Evolutionary conservation across 2,329 filamentous ascomycete species (phyloP).

Genomic region (Aspergillus vadensis): DNA sequence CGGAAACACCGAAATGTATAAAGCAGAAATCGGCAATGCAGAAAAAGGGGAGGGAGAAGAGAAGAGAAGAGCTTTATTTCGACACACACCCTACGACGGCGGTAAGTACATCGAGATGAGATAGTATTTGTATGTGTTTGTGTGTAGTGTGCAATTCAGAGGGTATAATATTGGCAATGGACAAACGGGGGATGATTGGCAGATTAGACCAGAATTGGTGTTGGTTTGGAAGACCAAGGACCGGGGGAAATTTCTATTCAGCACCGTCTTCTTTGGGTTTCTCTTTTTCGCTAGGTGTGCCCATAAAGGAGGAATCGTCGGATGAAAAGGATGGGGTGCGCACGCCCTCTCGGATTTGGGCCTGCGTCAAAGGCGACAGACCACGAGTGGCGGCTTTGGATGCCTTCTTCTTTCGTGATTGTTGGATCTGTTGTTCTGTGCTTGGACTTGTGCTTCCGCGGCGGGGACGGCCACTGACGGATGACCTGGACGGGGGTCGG

Average conservation of each 20-base stretch:
- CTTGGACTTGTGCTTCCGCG: slow-evolving; percentile 37
- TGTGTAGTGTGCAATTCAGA: background rate
- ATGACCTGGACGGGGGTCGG: slow-evolving; percentile 37
- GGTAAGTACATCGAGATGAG: slow-evolving; percentile 5
- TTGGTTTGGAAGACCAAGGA: background rate
- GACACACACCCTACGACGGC: background rate
- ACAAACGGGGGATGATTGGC: background rate
- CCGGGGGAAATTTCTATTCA: slow-evolving; percentile 13
- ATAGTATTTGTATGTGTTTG: background rate
- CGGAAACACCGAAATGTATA: background rate
- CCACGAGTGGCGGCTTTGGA: slow-evolving; percentile 34
- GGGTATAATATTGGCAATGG: slow-evolving; percentile 15
- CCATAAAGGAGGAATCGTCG: slow-evolving; percentile 35
- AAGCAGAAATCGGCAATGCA: background rate
- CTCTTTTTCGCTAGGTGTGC: slow-evolving; percentile 24
- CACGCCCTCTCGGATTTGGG: slow-evolving; percentile 40
- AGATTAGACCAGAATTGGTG: slow-evolving; percentile 2
- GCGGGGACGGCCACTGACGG: slow-evolving; percentile 34
- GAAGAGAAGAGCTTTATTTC: background rate
- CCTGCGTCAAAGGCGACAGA: slow-evolving; percentile 40
- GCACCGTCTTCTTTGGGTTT: slow-evolving; percentile 28
- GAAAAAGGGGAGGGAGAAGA: background rate
- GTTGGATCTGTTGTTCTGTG: slow-evolving; percentile 28
- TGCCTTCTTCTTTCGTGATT: slow-evolving; percentile 36
- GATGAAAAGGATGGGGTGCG: slow-evolving; percentile 38